Evolutionary conservation across 2,329 filamentous ascomycete species (phyloP).

Genomic region (Emmonsia crescens): DNA sequence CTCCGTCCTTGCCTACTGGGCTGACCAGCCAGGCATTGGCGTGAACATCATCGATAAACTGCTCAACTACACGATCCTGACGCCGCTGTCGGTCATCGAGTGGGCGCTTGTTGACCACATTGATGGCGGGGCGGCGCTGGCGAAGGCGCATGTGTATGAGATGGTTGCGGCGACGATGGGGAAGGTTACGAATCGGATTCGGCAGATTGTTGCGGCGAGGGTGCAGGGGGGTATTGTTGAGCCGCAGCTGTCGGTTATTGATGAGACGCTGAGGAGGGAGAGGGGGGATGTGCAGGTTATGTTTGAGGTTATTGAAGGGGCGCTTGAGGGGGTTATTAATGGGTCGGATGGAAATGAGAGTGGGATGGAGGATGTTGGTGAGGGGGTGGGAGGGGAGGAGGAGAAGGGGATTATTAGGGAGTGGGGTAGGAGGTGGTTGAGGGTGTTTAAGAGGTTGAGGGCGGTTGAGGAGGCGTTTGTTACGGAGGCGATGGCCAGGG

Average conservation of each 20-base stretch:
- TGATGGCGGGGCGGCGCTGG: slow-evolving; percentile 55
- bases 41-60: slow-evolving; percentile 92
- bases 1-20: slow-evolving; percentile 87
- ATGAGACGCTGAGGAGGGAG: slow-evolving; percentile 59
- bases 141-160: slow-evolving; percentile 72
- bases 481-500: slow-evolving; percentile 43
- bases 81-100: slow-evolving; percentile 71
- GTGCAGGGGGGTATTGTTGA: slow-evolving; percentile 46
- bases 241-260: slow-evolving; percentile 47
- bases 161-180: slow-evolving; percentile 78
- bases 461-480: slow-evolving; percentile 74
- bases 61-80: slow-evolving; percentile 91
- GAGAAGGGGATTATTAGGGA: slow-evolving; percentile 56
- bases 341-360: slow-evolving; percentile 66
- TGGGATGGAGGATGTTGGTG: slow-evolving; percentile 59
- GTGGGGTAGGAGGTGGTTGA: slow-evolving; percentile 80
- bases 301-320: slow-evolving; percentile 71
- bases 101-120: slow-evolving; percentile 69
- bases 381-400: slow-evolving; percentile 37
- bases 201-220: slow-evolving; percentile 61
- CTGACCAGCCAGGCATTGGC: slow-evolving; percentile 79
- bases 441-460: slow-evolving; percentile 69
- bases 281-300: slow-evolving; percentile 64
- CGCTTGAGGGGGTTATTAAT: slow-evolving; percentile 60
- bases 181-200: slow-evolving; percentile 79